Conservation (phyloP, 257 asterid genomes). For the Rehmannia glutinosa region DNA sequence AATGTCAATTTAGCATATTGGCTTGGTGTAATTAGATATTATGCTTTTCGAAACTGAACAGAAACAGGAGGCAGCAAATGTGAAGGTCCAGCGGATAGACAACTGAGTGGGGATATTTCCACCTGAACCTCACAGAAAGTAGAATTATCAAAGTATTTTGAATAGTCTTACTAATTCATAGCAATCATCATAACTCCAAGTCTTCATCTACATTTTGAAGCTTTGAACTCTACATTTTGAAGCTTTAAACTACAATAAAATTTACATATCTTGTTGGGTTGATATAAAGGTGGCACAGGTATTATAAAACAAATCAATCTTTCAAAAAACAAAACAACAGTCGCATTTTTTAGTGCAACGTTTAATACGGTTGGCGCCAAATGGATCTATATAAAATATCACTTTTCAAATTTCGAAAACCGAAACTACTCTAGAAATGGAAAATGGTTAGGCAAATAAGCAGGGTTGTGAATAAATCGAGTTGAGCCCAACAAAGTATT, state of each 20-base stretch:
- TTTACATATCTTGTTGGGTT: background rate
- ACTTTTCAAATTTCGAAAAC: no score
- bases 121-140: background rate
- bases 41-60: slow-evolving; percentile 4
- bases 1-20: background rate
- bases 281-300: background rate
- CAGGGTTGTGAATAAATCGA: no score
- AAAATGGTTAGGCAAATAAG: no score
- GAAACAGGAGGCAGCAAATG: slow-evolving; percentile 1
- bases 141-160: background rate
- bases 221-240: background rate
- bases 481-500: no score
- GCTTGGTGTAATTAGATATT: background rate
- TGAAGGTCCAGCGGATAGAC: background rate
- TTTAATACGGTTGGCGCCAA: no score
- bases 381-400: no score
- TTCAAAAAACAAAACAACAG: no score
- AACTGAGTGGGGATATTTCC: background rate
- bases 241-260: background rate
- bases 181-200: background rate
- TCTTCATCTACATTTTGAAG: background rate
- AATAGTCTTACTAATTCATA: background rate
- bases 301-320: no score
- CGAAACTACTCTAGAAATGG: no score
- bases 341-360: no score